phyloP scores from a whole-genome alignment of 441 rosid genomes.

The Aquilaria agallochum region DNA sequence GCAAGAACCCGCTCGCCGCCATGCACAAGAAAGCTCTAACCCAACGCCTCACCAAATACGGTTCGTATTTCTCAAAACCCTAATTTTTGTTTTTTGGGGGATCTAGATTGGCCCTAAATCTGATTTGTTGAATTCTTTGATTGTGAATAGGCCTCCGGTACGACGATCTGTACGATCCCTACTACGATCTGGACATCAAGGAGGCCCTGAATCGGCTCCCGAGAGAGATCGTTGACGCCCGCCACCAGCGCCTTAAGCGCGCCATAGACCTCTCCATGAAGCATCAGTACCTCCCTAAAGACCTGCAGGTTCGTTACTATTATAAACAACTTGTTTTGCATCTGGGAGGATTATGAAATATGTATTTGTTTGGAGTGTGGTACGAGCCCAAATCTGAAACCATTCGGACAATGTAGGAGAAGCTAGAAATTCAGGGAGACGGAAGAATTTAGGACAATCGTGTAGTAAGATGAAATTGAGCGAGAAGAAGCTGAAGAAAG shows the following conservation, averaged over 20 bases:
- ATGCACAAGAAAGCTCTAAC: constrained; percentile 69
- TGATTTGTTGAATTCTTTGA: neutral
- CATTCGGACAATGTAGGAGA: no score
- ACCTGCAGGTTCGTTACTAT: constrained; percentile 56
- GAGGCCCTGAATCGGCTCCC: constrained; percentile 89
- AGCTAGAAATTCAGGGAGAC: no score
- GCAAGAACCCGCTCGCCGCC: constrained; percentile 73
- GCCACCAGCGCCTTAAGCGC: constrained; percentile 90
- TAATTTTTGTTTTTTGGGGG: no score
- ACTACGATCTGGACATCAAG: constrained; percentile 71
- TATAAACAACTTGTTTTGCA: no score
- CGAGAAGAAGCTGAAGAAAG: no score
- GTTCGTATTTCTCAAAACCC: constrained; percentile 26
- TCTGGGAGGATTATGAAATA: no score
- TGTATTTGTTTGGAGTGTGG: no score
- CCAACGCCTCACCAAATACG: constrained; percentile 68
- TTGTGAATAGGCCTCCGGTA: constrained; percentile 63
- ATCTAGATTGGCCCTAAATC: no score
- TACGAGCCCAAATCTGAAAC: no score
- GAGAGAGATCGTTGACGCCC: constrained; percentile 81
- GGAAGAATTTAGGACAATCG: no score
- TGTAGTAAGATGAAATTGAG: no score
- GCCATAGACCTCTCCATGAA: constrained; percentile 97
- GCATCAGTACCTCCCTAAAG: constrained; percentile 76
- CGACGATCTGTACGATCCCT: constrained; percentile 84